Evolutionary conservation across 176 grass and related monocot species (phyloP).

Genomic region (Rhynchospora breviuscula): DNA sequence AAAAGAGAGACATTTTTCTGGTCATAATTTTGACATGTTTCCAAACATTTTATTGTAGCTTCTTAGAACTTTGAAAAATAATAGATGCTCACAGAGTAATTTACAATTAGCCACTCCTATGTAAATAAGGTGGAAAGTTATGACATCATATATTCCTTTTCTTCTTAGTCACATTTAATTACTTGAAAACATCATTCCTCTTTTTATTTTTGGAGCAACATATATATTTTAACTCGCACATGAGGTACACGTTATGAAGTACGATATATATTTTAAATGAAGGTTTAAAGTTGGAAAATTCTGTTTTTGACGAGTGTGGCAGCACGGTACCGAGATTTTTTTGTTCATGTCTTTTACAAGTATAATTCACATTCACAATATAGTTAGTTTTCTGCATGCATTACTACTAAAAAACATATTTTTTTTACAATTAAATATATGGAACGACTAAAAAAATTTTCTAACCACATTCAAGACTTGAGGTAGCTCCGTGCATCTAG

Average conservation of each 20-base stretch:
- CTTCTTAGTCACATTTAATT: not conserved
- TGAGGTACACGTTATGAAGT: conserved; percentile 10
- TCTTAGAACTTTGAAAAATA: not conserved
- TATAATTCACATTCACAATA: no score
- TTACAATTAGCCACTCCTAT: not conserved
- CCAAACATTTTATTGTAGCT: not conserved
- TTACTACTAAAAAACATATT: no score
- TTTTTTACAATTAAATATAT: no score
- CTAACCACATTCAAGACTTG: no score
- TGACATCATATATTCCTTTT: not conserved
- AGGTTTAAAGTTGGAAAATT: no score
- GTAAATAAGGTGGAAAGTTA: not conserved
- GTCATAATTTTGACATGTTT: not conserved
- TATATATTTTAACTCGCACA: not conserved
- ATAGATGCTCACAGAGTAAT: not conserved
- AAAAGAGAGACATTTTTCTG: not conserved
- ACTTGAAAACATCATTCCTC: not conserved
- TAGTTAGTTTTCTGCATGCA: no score
- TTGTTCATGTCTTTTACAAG: no score
- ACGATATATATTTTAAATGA: not conserved
- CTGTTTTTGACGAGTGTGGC: no score
- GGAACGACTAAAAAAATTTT: no score
- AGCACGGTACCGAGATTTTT: no score
- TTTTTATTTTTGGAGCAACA: not conserved
- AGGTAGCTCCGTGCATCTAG: no score